These are phyloP conservation scores for Ogataea neopini DNA, from an alignment of 805 yeast species.

Conservation along the genomic window DNA sequence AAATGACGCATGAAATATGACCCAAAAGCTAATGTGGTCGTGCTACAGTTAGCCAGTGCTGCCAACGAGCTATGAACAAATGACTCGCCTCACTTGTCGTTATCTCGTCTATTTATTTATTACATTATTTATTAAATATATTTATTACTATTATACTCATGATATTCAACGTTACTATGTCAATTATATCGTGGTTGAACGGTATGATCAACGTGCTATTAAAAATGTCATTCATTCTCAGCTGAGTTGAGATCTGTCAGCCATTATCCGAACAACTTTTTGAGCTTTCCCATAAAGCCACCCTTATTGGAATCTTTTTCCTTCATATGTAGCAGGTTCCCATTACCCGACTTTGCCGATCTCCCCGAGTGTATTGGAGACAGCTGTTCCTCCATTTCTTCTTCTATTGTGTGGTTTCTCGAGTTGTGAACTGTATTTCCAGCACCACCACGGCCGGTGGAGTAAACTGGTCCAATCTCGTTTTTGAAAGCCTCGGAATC, in stretches of 20 bases:
- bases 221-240: not conserved
- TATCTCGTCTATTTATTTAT: conserved; percentile 5
- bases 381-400: conserved; percentile 47
- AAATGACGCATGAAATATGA: too few species aligned
- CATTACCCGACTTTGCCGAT: conserved; percentile 2
- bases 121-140: not conserved
- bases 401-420: conserved; percentile 37
- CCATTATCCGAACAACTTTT: conserved; percentile 19
- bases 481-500: conserved; percentile 42
- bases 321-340: not conserved
- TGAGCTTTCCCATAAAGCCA: conserved; percentile 21
- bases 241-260: not conserved
- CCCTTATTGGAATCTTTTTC: conserved; percentile 2
- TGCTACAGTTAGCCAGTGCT: too few species aligned
- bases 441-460: conserved; percentile 61
- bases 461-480: conserved; percentile 41
- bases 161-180: not conserved
- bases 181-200: not conserved
- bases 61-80: too few species aligned
- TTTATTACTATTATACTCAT: not conserved
- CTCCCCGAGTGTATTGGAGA: conserved; percentile 31
- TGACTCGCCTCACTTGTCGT: too few species aligned
- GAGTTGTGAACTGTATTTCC: conserved; percentile 51
- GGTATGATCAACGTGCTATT: not conserved
- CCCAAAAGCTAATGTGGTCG: too few species aligned